These are phyloP conservation scores for Fragilariopsis cylindrus DNA, from an alignment of 108 stramenopile species.

Conservation along the genomic window DNA sequence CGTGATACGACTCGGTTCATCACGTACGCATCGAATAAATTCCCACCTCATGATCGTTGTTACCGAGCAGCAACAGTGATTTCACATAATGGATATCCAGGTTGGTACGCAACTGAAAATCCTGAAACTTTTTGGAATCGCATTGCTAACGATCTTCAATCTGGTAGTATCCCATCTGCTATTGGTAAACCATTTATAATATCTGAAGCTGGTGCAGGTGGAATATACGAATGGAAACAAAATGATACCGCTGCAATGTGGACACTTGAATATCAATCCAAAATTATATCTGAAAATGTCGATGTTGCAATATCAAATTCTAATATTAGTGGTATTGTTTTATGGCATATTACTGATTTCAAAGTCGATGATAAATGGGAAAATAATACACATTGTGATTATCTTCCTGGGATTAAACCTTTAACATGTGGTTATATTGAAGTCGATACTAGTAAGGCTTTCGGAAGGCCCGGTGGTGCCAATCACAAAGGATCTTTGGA, in stretches of 20 bases:
- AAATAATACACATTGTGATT: conserved; percentile 45
- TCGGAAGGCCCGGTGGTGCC: conserved; percentile 38
- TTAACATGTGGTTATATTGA: conserved; percentile 42
- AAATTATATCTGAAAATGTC: conserved; percentile 31
- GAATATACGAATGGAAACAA: conserved; percentile 47
- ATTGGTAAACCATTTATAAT: conserved; percentile 42
- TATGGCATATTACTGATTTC: conserved; percentile 59
- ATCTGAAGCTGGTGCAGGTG: conserved; percentile 46
- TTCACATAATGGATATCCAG: conserved; percentile 43
- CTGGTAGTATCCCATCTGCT: not conserved
- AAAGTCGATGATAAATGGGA: conserved; percentile 39
- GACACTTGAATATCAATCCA: conserved; percentile 38
- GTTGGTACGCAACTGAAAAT: conserved; percentile 32
- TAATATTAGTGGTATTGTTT: conserved; percentile 33
- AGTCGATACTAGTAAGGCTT: conserved; percentile 8
- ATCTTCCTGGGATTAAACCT: conserved; percentile 27
- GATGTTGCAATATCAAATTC: conserved; percentile 29
- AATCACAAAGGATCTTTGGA: conserved; percentile 52
- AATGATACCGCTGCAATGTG: conserved; percentile 35
- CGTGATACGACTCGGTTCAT: conserved; percentile 38
- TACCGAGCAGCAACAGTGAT: conserved; percentile 26
- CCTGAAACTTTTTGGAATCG: conserved; percentile 32
- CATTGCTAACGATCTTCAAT: conserved; percentile 20
- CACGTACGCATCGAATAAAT: conserved; percentile 37
- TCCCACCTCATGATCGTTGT: conserved; percentile 27